Conservation (phyloP, 331 rosid genomes). For the Ulmus americana region DNA sequence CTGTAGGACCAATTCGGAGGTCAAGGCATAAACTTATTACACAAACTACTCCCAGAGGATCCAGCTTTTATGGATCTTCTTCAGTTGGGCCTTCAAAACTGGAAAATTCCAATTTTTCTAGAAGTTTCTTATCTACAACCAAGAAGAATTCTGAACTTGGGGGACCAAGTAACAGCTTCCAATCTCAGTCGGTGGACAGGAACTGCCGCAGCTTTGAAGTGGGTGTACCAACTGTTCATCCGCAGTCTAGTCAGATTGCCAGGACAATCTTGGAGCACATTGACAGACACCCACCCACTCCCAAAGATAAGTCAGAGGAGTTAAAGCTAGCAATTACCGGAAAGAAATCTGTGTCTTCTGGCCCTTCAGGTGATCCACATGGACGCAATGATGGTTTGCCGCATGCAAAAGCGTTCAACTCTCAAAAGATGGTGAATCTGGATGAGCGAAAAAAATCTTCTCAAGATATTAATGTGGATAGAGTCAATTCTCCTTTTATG, state of each 20-base stretch:
- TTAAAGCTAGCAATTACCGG: constrained; percentile 53
- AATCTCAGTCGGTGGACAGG: constrained; percentile 21
- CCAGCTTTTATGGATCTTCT: constrained; percentile 33
- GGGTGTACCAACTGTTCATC: constrained; percentile 45
- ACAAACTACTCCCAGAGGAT: constrained; percentile 40
- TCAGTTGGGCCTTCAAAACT: constrained; percentile 27
- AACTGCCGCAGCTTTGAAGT: constrained; percentile 33
- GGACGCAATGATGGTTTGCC: constrained; percentile 27
- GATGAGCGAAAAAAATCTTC: constrained; percentile 29
- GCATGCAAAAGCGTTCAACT: constrained; percentile 25
- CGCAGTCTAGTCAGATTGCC: constrained; percentile 65
- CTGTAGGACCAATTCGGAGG: constrained; percentile 74
- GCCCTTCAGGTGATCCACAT: constrained; percentile 31
- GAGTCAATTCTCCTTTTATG: constrained; percentile 31
- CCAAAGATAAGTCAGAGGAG: constrained; percentile 68
- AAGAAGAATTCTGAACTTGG: constrained; percentile 37
- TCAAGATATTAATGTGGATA: constrained; percentile 26
- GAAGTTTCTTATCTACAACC: constrained; percentile 34
- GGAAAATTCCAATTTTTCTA: constrained; percentile 30
- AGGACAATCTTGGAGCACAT: constrained; percentile 77
- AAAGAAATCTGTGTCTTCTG: constrained; percentile 51
- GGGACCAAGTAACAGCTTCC: constrained; percentile 28
- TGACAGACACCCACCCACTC: constrained; percentile 65
- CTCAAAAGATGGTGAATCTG: constrained; percentile 27
- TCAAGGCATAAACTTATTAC: constrained; percentile 38